These are phyloP conservation scores for Vigna radiata DNA, from an alignment of 306 rosid species.

Conservation along the genomic window DNA sequence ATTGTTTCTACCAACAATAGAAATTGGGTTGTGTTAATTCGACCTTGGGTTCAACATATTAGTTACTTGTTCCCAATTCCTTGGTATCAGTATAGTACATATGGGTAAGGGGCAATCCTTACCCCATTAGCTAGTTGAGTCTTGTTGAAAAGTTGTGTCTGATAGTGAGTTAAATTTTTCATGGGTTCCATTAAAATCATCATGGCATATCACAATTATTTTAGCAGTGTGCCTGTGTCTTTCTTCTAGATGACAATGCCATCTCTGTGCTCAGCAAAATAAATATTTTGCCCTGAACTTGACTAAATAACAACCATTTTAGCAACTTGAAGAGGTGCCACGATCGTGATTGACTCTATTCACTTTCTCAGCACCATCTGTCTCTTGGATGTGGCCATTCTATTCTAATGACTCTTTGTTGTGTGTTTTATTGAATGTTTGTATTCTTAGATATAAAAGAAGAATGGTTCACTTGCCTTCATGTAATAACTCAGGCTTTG, in stretches of 20 bases:
- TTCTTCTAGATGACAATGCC: not conserved
- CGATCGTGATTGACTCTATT: conserved; percentile 29
- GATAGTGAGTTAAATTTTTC: too few species aligned
- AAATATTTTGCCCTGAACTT: not conserved
- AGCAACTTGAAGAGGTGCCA: not conserved
- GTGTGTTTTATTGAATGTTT: not conserved
- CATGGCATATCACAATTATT: not conserved
- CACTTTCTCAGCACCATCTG: too few species aligned
- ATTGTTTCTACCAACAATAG: too few species aligned
- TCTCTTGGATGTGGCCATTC: not conserved
- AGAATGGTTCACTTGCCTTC: not conserved
- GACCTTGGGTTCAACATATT: too few species aligned
- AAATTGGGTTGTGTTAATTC: too few species aligned
- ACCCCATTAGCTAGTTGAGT: too few species aligned
- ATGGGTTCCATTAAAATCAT: too few species aligned
- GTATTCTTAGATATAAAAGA: not conserved
- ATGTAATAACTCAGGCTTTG: not conserved
- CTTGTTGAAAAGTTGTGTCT: too few species aligned
- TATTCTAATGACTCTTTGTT: not conserved
- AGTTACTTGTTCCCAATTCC: too few species aligned
- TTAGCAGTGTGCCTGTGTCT: not conserved
- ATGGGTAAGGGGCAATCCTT: too few species aligned
- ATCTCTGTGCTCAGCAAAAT: not conserved
- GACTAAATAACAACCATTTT: not conserved
- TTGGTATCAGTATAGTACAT: too few species aligned